Conservation (phyloP, 176 grass and related monocot genomes). For the Lolium rigidum region DNA sequence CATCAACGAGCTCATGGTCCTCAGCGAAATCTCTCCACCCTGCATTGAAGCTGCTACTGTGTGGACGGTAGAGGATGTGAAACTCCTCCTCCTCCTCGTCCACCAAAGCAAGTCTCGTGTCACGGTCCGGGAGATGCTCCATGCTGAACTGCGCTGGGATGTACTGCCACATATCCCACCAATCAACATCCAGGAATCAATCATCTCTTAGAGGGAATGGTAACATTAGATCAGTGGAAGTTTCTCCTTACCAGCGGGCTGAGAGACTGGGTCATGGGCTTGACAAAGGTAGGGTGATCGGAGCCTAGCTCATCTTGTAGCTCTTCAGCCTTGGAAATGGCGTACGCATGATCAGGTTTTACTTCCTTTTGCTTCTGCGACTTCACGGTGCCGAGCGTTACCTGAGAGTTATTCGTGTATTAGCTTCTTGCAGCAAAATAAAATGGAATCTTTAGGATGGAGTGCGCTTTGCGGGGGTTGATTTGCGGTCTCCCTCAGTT, state of each 20-base stretch:
- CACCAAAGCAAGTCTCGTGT: slow-evolving; percentile 48
- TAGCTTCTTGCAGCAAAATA: not conserved
- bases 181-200: slow-evolving; percentile 29
- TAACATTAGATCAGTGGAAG: not conserved
- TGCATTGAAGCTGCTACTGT: slow-evolving; percentile 56
- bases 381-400: slow-evolving; percentile 6
- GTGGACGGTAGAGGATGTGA: slow-evolving; percentile 51
- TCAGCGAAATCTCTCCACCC: slow-evolving; percentile 80
- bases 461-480: not conserved
- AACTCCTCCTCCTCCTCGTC: slow-evolving; percentile 63
- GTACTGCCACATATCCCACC: slow-evolving; percentile 47
- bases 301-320: slow-evolving; percentile 54
- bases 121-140: slow-evolving; percentile 60
- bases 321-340: slow-evolving; percentile 65
- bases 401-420: not conserved
- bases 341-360: slow-evolving; percentile 53
- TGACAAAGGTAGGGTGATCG: slow-evolving; percentile 59
- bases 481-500: not conserved
- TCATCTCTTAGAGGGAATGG: not conserved
- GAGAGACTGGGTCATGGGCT: slow-evolving; percentile 79
- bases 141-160: slow-evolving; percentile 66
- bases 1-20: slow-evolving; percentile 78
- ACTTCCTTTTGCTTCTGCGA: slow-evolving; percentile 40
- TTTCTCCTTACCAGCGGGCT: slow-evolving; percentile 70
- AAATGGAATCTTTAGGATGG: not conserved